phyloP scores from a whole-genome alignment of 495 filamentous ascomycete genomes.

The Endocarpon pusillum region DNA sequence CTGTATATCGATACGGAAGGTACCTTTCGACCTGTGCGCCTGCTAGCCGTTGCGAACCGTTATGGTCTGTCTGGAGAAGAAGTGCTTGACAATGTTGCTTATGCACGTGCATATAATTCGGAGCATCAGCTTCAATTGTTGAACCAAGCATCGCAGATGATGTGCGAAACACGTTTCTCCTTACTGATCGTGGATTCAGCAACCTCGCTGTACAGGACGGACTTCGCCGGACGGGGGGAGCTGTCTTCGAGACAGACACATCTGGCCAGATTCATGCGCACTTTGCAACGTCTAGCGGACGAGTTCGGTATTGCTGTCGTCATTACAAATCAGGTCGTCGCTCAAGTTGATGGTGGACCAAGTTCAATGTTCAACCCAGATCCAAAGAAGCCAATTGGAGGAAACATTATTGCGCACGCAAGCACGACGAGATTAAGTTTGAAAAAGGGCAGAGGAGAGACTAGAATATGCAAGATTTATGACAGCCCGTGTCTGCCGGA shows the following conservation, averaged over 20 bases:
- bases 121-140: conserved; percentile 91
- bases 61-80: conserved; percentile 93
- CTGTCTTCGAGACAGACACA: conserved; percentile 79
- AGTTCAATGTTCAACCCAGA: conserved; percentile 97
- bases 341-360: conserved; percentile 91
- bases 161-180: conserved; percentile 97
- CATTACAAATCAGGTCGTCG: conserved; percentile 97
- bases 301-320: conserved; percentile 98
- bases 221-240: conserved; percentile 89
- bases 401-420: conserved; percentile 96
- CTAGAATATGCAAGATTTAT: conserved; percentile 95
- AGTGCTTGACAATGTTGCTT: conserved; percentile 93
- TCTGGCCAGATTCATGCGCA: conserved; percentile 94
- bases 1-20: conserved; percentile 99
- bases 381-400: conserved; percentile 96
- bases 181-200: conserved; percentile 89
- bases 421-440: conserved; percentile 79
- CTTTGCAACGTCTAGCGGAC: conserved; percentile 81
- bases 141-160: conserved; percentile 92
- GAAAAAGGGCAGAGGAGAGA: conserved; percentile 91
- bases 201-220: conserved; percentile 86
- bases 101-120: conserved; percentile 94
- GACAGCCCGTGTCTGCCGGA: conserved; percentile 94
- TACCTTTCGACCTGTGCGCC: conserved; percentile 83
- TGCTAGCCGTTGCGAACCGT: conserved; percentile 79